Evolutionary conservation across 768 basidiomycete genomes (phyloP), one percentile per base, ranked within the genome.

Genomic region (Tremella mesenterica): DNA sequence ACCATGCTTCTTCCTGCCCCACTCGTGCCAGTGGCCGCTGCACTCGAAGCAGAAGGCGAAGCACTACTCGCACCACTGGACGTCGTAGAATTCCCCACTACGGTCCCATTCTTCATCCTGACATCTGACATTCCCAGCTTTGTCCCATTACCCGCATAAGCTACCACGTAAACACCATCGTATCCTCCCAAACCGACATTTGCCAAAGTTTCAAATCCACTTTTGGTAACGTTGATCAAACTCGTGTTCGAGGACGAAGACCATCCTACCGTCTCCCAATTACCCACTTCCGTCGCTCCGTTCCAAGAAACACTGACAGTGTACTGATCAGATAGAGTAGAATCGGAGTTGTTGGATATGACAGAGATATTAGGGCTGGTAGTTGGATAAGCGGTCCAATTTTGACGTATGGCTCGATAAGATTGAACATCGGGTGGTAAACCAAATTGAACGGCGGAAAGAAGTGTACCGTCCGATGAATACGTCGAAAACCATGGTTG

Each of bases 241-340:
- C 16, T 12, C 20, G 46, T 31, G 23, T 25, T 25, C 16, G 16
- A 21, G 13, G 16, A 14, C 20, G 7, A 27, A 13, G 23, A 21
- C 16, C 13, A 48, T 16, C 25, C 23, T 12, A 48, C 12, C 12
- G 30, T 28, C 29, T 48, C 46, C 46, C 46, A 65, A 6, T 9
- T 31, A 0, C 39, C 4, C 14, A 70, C 53, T 23, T 67, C 56
- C 9, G 67, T 69, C 5, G 64, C 67, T 10, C 69, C 69, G 50
- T 69, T 71, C 69, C 69, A 71, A 3, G 57, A 60, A 2, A 48
- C 60, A 54, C 56, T 65, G 6, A 55, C 56, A 2, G 48, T 49
- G 14, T 26, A 45, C 18, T 60, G 51, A 18, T 31, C 28, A 8
- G 43, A 18, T 50, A 45, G 12, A 31, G 52, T 47, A 18, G 58